Evolutionary conservation across 768 basidiomycete genomes (phyloP), one percentile per base, ranked within the genome.

Genomic region (Pisolithus microcarpus): DNA sequence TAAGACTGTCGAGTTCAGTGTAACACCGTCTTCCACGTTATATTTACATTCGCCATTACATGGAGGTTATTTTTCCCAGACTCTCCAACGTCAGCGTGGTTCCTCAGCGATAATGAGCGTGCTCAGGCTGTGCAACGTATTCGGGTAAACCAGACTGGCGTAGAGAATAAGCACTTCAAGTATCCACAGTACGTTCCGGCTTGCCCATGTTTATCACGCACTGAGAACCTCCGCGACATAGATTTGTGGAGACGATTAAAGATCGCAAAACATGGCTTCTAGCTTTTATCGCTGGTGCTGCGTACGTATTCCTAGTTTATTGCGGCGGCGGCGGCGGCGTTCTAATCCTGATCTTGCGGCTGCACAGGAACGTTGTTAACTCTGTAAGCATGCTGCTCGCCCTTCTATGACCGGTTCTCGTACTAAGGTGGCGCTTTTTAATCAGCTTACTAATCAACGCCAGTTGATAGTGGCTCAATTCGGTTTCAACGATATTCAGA

Each of bases 91-190:
- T 81, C 71, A 2, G 87, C 88, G 2, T 71, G 73, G 63, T 91
- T 91, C 72, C 68, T 91, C 44, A 81, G 84, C 15, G 70, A 73
- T 4, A 76, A 85, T 58, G 88, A 91, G 65, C 79, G 84, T 16
- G 68, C 77, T 36, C 72, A 79, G 48, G 87, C 84, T 21, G 74
- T 91, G 18, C 74, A 80, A 56, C 78, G 88, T 38, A 84, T 90
- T 62, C 80, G 78, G 63, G 75, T 72, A 46, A 88, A 89, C 64
- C 86, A 88, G 65, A 70, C 83, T 16, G 87, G 87, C 51, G 72
- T 87, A 19, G 88, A 89, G 67, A 89, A 87, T 66, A 91, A 90
- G 62, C 73, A 71, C 43, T 89, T 83, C 80, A 91, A 91, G 67
- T 70, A 64, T 42, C 78, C 85, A 38, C 87, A 91, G 87, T 87